These are phyloP conservation scores for Trichoderma endophyticum DNA, from an alignment of 2,329 filamentous ascomycete genomes.

Conservation along the genomic window DNA sequence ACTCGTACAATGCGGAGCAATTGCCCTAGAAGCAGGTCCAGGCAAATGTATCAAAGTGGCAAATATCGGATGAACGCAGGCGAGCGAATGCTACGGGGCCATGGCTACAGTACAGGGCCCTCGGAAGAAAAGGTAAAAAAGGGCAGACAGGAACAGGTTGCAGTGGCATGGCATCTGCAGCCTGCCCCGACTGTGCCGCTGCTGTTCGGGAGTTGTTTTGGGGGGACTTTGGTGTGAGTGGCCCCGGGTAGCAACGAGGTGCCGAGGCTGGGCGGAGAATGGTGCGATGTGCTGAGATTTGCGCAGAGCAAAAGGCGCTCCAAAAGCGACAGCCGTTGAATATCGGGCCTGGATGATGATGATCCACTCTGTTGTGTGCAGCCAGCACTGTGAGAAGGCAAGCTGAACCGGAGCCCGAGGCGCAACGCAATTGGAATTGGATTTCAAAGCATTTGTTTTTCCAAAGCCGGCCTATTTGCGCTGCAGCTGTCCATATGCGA, in stretches of 20 bases:
- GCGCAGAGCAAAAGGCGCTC: background rate
- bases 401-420: background rate
- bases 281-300: slow-evolving; percentile 7
- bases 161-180: background rate
- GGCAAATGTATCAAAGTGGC: background rate
- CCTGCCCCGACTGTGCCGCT: background rate
- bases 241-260: background rate
- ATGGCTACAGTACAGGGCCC: background rate
- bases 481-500: background rate
- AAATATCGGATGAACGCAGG: background rate
- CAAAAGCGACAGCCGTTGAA: background rate
- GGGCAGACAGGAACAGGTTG: background rate
- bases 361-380: background rate
- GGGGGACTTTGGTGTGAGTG: background rate
- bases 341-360: background rate
- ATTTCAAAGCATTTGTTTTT: background rate
- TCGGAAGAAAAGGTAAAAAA: background rate
- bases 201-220: background rate
- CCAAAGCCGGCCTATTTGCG: background rate
- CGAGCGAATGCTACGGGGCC: background rate
- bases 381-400: background rate
- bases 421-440: background rate
- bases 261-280: slow-evolving; percentile 1
- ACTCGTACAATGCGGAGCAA: background rate
- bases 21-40: background rate